phyloP scores from a whole-genome alignment of 768 basidiomycete species.

The Serendipita vermifera region DNA sequence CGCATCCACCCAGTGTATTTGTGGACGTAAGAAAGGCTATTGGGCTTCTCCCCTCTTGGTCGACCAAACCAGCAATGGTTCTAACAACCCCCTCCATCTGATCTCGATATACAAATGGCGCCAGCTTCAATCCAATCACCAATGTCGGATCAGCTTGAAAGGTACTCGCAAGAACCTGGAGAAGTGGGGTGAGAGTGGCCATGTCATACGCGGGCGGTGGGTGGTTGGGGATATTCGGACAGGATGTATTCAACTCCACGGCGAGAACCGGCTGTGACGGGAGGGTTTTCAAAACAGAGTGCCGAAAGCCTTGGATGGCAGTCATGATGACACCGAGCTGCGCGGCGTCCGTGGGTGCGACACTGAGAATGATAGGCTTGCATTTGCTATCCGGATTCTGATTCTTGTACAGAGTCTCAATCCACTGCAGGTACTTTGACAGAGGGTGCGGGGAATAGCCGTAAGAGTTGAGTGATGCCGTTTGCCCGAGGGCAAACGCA shows the following conservation, averaged over 20 bases:
- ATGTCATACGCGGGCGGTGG: constrained; percentile 52
- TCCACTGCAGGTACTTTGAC: constrained; percentile 50
- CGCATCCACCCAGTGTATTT: constrained; percentile 62
- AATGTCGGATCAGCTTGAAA: constrained; percentile 40
- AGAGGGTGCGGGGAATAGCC: constrained; percentile 77
- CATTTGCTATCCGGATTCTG: neutral
- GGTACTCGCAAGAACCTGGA: constrained; percentile 40
- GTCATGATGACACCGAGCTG: constrained; percentile 44
- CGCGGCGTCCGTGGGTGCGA: constrained; percentile 46
- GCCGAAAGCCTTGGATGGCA: constrained; percentile 49
- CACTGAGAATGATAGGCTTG: constrained; percentile 68
- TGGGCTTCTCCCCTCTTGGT: constrained; percentile 22
- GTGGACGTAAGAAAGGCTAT: constrained; percentile 69
- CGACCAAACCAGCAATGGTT: constrained; percentile 32
- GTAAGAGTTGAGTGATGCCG: constrained; percentile 68
- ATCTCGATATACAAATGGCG: constrained; percentile 52
- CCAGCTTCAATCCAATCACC: constrained; percentile 64
- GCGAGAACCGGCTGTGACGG: constrained; percentile 30
- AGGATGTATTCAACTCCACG: constrained; percentile 73
- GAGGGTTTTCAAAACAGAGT: no score
- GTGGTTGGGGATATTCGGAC: constrained; percentile 56
- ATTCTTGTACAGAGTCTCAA: constrained; percentile 34
- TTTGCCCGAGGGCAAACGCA: constrained; percentile 15
- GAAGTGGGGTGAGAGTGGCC: constrained; percentile 32
- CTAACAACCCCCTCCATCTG: constrained; percentile 48